A percentile compares a stretch with the other conserved stretches of the same genome.
These are phyloP conservation scores for Baorangia bicolor DNA, from an alignment of 768 basidiomycete species.

Conservation along the genomic window DNA sequence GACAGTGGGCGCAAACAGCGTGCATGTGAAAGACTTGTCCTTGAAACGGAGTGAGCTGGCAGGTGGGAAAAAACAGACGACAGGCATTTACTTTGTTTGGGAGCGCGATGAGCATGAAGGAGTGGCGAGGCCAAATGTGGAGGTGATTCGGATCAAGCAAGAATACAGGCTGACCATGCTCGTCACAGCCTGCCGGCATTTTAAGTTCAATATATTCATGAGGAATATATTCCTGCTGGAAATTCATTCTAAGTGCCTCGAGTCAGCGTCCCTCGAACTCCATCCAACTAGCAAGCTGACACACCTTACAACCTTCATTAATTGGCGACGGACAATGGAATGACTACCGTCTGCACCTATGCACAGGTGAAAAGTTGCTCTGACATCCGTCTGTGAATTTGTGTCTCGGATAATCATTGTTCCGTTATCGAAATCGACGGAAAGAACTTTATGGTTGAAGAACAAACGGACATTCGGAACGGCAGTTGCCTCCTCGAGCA, in stretches of 20 bases:
- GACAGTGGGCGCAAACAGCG: constrained; percentile 83
- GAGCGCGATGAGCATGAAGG: constrained; percentile 98
- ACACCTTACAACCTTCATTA: constrained; percentile 94
- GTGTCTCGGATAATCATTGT: constrained; percentile 52
- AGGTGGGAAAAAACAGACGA: constrained; percentile 28
- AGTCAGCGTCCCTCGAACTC: constrained; percentile 14
- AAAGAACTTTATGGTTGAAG: constrained; percentile 80
- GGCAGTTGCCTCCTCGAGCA: constrained; percentile 74
- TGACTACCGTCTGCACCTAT: constrained; percentile 95
- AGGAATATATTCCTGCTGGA: constrained; percentile 90
- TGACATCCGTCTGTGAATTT: constrained; percentile 40
- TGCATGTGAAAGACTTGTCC: constrained; percentile 98
- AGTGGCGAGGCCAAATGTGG: constrained; percentile 98
- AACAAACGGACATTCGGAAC: constrained; percentile 61
- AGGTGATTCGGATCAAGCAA: constrained; percentile 92
- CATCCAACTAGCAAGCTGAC: constrained; percentile 26
- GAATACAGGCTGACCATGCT: constrained; percentile 64
- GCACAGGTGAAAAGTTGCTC: constrained; percentile 70
- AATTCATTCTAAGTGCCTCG: constrained; percentile 74
- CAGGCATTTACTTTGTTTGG: constrained; percentile 80
- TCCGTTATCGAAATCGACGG: constrained; percentile 72
- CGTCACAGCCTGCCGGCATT: constrained; percentile 78
- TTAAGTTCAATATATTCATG: constrained; percentile 97
- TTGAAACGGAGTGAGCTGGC: constrained; percentile 36
- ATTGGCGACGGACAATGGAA: constrained; percentile 85